Conservation (phyloP, 768 basidiomycete genomes). For the Boletus subcaerulescens region DNA sequence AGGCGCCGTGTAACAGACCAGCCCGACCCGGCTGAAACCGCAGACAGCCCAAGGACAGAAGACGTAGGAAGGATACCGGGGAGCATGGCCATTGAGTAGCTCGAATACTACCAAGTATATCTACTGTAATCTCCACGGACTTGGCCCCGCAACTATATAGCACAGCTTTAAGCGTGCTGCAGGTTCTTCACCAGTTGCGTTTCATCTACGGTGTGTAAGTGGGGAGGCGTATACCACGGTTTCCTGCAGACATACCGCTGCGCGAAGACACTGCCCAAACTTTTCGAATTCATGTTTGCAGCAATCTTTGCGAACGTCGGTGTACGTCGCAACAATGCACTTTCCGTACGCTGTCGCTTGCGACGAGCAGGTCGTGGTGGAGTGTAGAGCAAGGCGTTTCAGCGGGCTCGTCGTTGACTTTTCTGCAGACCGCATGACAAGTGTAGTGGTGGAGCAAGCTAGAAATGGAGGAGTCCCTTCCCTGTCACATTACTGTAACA, state of each 20-base stretch:
- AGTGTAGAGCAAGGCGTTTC: constrained; percentile 62
- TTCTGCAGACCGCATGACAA: constrained; percentile 24
- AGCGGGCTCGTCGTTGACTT: constrained; percentile 43
- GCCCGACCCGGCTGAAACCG: constrained; percentile 18
- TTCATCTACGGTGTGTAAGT: constrained; percentile 42
- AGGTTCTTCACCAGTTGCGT: constrained; percentile 46
- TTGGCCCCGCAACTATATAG: constrained; percentile 6
- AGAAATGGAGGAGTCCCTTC: neutral
- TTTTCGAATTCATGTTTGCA: constrained; percentile 82
- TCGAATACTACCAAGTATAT: constrained; percentile 16
- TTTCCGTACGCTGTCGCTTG: constrained; percentile 83
- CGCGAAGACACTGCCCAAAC: constrained; percentile 80
- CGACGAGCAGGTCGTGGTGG: constrained; percentile 66
- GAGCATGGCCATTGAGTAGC: constrained; percentile 25
- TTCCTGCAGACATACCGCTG: constrained; percentile 55
- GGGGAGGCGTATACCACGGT: neutral
- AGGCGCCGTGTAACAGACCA: constrained; percentile 33
- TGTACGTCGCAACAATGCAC: constrained; percentile 81
- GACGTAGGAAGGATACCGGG: constrained; percentile 36
- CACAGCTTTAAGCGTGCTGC: neutral
- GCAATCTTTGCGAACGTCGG: constrained; percentile 78
- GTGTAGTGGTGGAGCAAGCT: neutral
- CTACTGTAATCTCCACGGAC: constrained; percentile 17
- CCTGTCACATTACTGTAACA: too few relatives aligned
- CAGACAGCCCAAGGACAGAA: constrained; percentile 36